Percentiles rank a stretch among this genome's conserved stretches.
Evolutionary conservation across 495 filamentous ascomycete genomes (phyloP).

Genomic region (Daldinia grandis): DNA sequence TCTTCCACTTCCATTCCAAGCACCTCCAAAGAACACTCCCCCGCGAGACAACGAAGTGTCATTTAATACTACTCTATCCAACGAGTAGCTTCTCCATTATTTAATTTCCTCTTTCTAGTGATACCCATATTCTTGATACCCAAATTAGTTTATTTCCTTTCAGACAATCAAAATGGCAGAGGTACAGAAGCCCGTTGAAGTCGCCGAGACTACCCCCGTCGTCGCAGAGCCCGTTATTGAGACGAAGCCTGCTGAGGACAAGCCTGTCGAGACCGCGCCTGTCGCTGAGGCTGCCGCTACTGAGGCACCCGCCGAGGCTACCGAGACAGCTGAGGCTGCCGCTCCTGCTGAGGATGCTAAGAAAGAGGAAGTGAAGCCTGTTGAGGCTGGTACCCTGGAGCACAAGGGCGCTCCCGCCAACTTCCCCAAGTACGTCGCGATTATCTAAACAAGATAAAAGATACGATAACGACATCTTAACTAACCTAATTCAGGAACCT

Average conservation of each 20-base stretch:
- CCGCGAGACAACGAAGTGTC: conserved; percentile 43
- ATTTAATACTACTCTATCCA: conserved; percentile 39
- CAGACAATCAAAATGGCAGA: conserved; percentile 57
- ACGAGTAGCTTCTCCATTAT: conserved; percentile 45
- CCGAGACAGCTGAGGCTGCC: conserved; percentile 52
- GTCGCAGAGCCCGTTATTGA: conserved; percentile 58
- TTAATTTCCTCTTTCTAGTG: conserved; percentile 53
- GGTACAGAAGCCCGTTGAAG: conserved; percentile 56
- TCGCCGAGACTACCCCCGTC: conserved; percentile 50
- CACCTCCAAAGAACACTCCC: conserved; percentile 24
- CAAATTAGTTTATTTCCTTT: conserved; percentile 51
- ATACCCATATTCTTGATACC: conserved; percentile 59
- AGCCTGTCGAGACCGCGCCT: conserved; percentile 42
- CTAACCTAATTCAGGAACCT: conserved; percentile 54
- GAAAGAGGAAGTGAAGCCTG: conserved; percentile 68
- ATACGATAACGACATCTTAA: not conserved
- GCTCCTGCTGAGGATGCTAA: conserved; percentile 53
- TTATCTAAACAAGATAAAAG: not conserved
- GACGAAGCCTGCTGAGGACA: conserved; percentile 55
- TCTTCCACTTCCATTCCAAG: conserved; percentile 33
- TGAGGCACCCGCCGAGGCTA: conserved; percentile 61
- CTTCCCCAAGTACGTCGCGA: conserved; percentile 81
- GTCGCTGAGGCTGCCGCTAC: conserved; percentile 53
- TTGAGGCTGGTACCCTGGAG: conserved; percentile 78
- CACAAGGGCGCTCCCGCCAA: conserved; percentile 83